phyloP scores from a whole-genome alignment of 768 basidiomycete genomes.

The Podaxis sp. region DNA sequence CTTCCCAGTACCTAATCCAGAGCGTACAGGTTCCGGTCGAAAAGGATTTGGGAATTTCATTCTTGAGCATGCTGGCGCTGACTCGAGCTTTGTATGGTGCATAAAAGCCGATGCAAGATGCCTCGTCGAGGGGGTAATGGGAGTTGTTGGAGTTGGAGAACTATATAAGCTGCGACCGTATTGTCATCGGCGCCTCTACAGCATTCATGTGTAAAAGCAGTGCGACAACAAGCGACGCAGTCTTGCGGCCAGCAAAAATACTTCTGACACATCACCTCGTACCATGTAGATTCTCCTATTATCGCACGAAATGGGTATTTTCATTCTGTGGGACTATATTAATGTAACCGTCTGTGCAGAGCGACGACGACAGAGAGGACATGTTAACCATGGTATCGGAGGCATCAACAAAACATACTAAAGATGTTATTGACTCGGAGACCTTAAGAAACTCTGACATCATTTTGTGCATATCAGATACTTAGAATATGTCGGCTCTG shows the following conservation, averaged over 20 bases:
- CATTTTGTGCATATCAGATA: no score
- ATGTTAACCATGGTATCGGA: no score
- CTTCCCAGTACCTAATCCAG: constrained; percentile 42
- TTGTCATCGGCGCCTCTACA: not conserved
- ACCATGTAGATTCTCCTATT: no score
- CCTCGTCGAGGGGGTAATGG: not conserved
- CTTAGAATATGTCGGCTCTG: no score
- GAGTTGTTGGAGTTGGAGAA: not conserved
- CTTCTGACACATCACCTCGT: not conserved
- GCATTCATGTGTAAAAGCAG: not conserved
- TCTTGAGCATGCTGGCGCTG: not conserved
- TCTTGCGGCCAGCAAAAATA: not conserved
- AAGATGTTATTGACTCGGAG: no score
- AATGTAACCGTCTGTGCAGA: no score
- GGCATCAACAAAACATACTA: no score
- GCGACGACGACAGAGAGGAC: no score
- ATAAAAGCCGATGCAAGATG: not conserved
- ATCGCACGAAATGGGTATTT: no score
- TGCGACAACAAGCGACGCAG: not conserved
- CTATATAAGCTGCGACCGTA: not conserved
- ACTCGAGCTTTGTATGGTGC: not conserved
- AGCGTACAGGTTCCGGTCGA: constrained; percentile 40
- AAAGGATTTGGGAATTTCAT: constrained; percentile 34
- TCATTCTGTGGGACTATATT: no score
- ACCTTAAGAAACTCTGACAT: no score